A percentile compares a stretch with the other conserved stretches of the same genome.
Evolutionary conservation across 2,329 filamentous ascomycete genomes (phyloP).

Genomic region (Exophiala bonariae): DNA sequence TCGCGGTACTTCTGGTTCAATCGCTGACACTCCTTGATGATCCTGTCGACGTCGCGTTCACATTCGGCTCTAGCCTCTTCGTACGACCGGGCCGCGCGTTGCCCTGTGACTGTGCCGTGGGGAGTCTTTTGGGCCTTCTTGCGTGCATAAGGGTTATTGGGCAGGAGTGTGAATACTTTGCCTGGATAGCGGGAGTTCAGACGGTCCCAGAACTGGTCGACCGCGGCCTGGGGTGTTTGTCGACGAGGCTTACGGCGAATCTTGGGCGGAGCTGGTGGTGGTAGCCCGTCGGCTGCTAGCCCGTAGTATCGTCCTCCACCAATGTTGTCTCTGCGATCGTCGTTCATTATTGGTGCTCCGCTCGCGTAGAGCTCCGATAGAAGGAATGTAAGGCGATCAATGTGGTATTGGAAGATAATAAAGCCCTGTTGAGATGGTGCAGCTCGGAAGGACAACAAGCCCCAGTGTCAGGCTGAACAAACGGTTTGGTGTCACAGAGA

Average conservation of each 20-base stretch:
- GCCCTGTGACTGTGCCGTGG: constrained; percentile 53
- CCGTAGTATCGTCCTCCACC: constrained; percentile 13
- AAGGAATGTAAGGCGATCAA: too few species aligned
- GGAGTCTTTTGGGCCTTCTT: constrained; percentile 58
- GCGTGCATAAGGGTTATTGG: constrained; percentile 65
- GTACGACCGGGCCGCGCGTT: constrained; percentile 66
- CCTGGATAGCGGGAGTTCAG: constrained; percentile 71
- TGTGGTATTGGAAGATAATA: too few species aligned
- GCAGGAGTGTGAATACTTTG: constrained; percentile 71
- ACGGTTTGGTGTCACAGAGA: too few species aligned
- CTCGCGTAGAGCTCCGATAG: too few species aligned
- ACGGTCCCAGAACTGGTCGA: constrained; percentile 72
- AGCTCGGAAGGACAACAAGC: too few species aligned
- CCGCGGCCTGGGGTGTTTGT: constrained; percentile 60
- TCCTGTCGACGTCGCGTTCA: constrained; percentile 58
- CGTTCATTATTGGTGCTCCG: constrained; percentile 4
- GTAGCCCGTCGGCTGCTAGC: constrained; percentile 3
- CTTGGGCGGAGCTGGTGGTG: constrained; percentile 6
- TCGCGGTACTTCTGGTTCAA: constrained; percentile 85
- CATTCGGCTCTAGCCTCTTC: constrained; percentile 71
- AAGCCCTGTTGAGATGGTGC: too few species aligned
- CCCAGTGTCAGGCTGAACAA: too few species aligned
- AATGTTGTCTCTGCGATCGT: constrained; percentile 15
- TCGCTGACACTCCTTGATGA: constrained; percentile 65
- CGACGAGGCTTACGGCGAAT: constrained; percentile 25